Evolutionary conservation across 371 early-diverging fungal species (phyloP).

Genomic region (Syncephalastrum monosporum): DNA sequence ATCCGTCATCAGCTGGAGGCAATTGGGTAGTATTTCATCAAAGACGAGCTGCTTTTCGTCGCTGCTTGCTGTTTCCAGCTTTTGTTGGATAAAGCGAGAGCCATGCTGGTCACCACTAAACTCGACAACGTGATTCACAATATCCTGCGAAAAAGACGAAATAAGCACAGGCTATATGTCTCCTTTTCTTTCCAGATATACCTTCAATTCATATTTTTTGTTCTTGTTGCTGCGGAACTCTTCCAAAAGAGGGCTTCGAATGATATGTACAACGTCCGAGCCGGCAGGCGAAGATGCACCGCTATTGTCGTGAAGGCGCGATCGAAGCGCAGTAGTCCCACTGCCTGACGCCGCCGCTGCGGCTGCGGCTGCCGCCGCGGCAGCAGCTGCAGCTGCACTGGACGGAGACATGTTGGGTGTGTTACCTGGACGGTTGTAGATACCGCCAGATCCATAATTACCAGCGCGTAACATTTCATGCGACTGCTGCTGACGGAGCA

Average conservation of each 20-base stretch:
- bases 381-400: background rate
- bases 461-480: constrained; percentile 12
- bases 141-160: constrained; percentile 58
- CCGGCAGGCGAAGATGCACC: constrained; percentile 2
- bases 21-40: constrained; percentile 91
- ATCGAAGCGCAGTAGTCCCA: no score
- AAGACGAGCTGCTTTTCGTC: constrained; percentile 97
- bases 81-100: constrained; percentile 99
- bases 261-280: constrained; percentile 27
- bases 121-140: constrained; percentile 90
- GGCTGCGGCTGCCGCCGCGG: background rate
- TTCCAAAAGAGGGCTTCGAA: constrained; percentile 84
- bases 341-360: constrained; percentile 2
- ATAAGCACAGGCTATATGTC: background rate
- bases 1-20: constrained; percentile 96
- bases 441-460: background rate
- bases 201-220: constrained; percentile 87
- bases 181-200: background rate
- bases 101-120: constrained; percentile 99
- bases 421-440: background rate
- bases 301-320: constrained; percentile 3
- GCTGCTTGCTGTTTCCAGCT: constrained; percentile 88
- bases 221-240: constrained; percentile 94
- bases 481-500: constrained; percentile 29
- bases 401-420: background rate